Conservation (phyloP, 2,329 filamentous ascomycete species). For the Alternaria brassicae region DNA sequence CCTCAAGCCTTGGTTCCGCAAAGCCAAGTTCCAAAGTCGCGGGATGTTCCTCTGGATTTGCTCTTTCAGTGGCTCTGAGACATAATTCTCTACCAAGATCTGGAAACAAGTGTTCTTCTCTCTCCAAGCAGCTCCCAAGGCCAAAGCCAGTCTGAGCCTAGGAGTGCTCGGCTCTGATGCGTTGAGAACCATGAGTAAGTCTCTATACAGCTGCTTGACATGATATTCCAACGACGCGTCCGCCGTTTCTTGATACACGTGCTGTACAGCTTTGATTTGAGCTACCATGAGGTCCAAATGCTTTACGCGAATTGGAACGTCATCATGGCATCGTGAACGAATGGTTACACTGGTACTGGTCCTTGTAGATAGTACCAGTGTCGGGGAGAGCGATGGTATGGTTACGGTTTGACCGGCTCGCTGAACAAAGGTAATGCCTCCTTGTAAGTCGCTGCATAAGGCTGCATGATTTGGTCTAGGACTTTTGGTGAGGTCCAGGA, state of each 20-base stretch:
- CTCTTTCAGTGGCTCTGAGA: not conserved
- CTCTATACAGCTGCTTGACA: not conserved
- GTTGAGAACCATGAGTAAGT: not conserved
- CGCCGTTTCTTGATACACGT: not conserved
- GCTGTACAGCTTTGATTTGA: not conserved
- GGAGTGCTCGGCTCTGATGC: not conserved
- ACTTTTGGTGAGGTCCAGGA: not conserved
- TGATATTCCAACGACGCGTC: not conserved
- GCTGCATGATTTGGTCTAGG: not conserved
- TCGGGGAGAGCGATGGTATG: conserved; percentile 3
- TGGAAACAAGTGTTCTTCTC: not conserved
- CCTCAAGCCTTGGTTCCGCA: not conserved
- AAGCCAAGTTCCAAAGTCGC: not conserved
- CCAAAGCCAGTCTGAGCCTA: not conserved
- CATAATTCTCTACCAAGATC: not conserved
- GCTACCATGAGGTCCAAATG: not conserved
- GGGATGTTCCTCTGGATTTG: not conserved
- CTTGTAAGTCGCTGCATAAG: not conserved
- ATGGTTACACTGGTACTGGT: not conserved
- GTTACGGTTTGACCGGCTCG: not conserved
- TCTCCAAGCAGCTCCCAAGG: not conserved
- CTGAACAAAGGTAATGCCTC: not conserved
- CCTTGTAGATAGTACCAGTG: not conserved
- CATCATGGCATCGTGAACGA: not conserved
- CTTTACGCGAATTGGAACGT: not conserved